Conservation (phyloP, 2,329 filamentous ascomycete species). For the Fusarium paranaense region DNA sequence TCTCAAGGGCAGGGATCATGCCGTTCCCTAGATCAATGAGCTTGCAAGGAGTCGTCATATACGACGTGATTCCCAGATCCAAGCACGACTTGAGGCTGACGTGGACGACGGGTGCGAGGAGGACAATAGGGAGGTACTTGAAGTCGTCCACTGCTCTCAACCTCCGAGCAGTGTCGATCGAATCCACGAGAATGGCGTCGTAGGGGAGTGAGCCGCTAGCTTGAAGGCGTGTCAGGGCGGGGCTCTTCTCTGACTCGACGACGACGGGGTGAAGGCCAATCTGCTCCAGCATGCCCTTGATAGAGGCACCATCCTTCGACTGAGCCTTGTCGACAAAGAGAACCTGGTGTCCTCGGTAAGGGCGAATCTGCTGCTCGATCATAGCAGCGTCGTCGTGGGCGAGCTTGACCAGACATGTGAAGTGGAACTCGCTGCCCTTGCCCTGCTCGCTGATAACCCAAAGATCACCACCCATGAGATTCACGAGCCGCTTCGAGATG, state of each 20-base stretch:
- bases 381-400: slow-evolving; percentile 82
- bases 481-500: slow-evolving; percentile 94
- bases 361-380: slow-evolving; percentile 85
- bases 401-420: slow-evolving; percentile 90
- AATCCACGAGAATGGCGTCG: slow-evolving; percentile 96
- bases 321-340: slow-evolving; percentile 94
- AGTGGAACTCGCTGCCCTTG: slow-evolving; percentile 94
- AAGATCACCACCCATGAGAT: slow-evolving; percentile 94
- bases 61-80: slow-evolving; percentile 96
- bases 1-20: slow-evolving; percentile 94
- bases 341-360: slow-evolving; percentile 93
- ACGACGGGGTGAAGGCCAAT: slow-evolving; percentile 86
- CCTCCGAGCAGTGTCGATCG: slow-evolving; percentile 87
- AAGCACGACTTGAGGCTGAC: slow-evolving; percentile 94
- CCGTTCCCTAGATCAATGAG: slow-evolving; percentile 95
- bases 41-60: slow-evolving; percentile 97
- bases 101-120: slow-evolving; percentile 88
- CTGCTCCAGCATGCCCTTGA: slow-evolving; percentile 80
- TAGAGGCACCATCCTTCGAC: slow-evolving; percentile 80
- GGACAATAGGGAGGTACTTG: slow-evolving; percentile 96
- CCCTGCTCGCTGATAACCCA: slow-evolving; percentile 96
- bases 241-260: slow-evolving; percentile 81
- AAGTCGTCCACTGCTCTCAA: slow-evolving; percentile 91
- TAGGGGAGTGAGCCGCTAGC: slow-evolving; percentile 75
- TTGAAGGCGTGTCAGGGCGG: slow-evolving; percentile 64